Percentiles rank a stretch among this genome's conserved stretches.
Conservation (phyloP, 345 rosid species). For the Hibiscus tridactylites region DNA sequence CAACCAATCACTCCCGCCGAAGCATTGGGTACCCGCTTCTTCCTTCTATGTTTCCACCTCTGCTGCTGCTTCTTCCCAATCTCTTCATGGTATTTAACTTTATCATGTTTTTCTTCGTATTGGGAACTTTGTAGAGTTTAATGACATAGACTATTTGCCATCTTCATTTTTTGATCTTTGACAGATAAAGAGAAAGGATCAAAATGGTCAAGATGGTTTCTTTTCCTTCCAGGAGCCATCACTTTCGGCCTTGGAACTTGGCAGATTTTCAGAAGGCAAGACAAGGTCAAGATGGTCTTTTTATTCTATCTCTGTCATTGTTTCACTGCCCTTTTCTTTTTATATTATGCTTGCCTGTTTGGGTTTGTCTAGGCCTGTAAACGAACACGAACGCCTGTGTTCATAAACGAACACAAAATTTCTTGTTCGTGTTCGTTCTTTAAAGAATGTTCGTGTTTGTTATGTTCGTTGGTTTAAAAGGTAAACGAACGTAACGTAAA, state of each 20-base stretch:
- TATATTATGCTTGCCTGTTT: no score
- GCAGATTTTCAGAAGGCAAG: conserved; percentile 89
- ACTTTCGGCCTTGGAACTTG: conserved; percentile 96
- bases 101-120: background rate
- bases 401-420: no score
- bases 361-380: no score
- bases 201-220: conserved; percentile 54
- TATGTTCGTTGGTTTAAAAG: no score
- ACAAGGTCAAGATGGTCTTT: conserved; percentile 43
- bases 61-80: conserved; percentile 23
- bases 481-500: no score
- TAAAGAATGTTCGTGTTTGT: no score
- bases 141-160: background rate
- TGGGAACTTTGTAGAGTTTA: background rate
- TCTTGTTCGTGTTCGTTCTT: no score
- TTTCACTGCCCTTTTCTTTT: no score
- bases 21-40: conserved; percentile 17
- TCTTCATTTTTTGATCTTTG: background rate
- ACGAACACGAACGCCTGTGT: no score
- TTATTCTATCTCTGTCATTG: no score
- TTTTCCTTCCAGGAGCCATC: conserved; percentile 84
- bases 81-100: conserved; percentile 32
- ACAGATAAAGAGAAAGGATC: conserved; percentile 34
- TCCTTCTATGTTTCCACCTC: conserved; percentile 5
- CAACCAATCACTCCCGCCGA: background rate